Conservation (phyloP, 1,284 basidiomycete species). For the Malassezia pachydermatis region DNA sequence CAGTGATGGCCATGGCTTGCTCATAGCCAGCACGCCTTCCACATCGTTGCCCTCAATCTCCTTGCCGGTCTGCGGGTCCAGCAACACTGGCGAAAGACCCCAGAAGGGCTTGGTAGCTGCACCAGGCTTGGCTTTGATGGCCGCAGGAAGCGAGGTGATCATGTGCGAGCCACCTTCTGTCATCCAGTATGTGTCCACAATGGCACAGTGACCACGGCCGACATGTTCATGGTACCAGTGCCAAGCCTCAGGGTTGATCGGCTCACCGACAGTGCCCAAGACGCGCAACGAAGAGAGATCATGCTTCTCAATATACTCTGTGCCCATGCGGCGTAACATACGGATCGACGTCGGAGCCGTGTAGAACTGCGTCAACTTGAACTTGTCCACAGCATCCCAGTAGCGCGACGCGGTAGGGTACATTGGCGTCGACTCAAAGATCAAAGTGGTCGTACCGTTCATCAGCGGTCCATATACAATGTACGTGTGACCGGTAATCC, state of each 20-base stretch:
- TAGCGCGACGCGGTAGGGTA: constrained; percentile 92
- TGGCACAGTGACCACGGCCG: constrained; percentile 75
- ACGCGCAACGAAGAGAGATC: constrained; percentile 76
- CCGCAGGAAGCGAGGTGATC: constrained; percentile 88
- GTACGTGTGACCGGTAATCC: constrained; percentile 98
- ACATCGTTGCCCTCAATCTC: constrained; percentile 70
- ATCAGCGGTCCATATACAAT: constrained; percentile 91
- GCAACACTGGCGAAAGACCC: constrained; percentile 76
- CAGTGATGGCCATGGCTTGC: constrained; percentile 85
- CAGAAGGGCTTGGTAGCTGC: constrained; percentile 96
- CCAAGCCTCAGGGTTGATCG: constrained; percentile 99
- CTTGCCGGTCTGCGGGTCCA: constrained; percentile 71
- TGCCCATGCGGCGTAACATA: constrained; percentile 74
- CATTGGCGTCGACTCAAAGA: constrained; percentile 93
- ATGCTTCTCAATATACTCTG: constrained; percentile 72
- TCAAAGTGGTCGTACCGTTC: constrained; percentile 80
- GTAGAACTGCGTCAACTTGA: constrained; percentile 65
- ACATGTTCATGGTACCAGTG: constrained; percentile 96
- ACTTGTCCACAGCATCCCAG: constrained; percentile 89
- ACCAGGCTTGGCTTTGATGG: constrained; percentile 89
- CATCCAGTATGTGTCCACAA: constrained; percentile 70
- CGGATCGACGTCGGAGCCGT: constrained; percentile 58
- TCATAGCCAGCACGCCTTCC: constrained; percentile 81
- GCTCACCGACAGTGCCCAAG: constrained; percentile 87
- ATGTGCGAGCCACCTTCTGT: constrained; percentile 95